Evolutionary conservation across 805 yeast genomes (phyloP), one percentile per base, ranked within the genome.

Genomic region (Kazachstania kunashirensis): DNA sequence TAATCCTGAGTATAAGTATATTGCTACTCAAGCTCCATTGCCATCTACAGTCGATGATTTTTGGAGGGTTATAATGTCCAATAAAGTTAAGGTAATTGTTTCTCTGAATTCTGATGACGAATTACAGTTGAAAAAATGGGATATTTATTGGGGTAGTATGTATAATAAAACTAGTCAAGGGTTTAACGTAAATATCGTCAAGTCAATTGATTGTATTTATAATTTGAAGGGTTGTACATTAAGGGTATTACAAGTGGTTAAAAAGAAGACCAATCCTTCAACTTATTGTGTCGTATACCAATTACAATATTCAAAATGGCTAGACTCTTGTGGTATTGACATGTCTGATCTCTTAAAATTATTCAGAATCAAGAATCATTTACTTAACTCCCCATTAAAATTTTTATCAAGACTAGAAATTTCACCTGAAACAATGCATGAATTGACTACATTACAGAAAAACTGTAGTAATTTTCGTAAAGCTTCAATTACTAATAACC

Each of bases 1-100:
- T 48, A 67, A 51, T 51, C 63, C 44, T 3, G 51, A 53, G 38
- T 61, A 46, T 53, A 52, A 66, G 26, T 82, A 80, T 50, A 82
- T 88, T 43, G 96, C 95, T 0, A 74, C 94, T 1, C 96, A 89
- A 54, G 98, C 96, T 1, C 98, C 98, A 2, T 55, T 83, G 29
- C 67, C 66, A 3, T 68, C 73, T 15, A 89, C 97, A 0, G 68
- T 79, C 29, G 82, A 79, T 24, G 96, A 89, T 56, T 89, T 92
- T 52, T 89, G 96, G 95, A 80, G 77, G 45, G 83, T 85, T 55
- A 73, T 84, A 0, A 66, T 75, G 41, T 72, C 78, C 25, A 74
- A 83, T 48, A 57, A 68, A 3, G 70, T 76, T 6, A 77, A 81
- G n/a, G 62, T 88, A 1, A 75, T 89, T 29, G 60, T 89, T 4